Conservation (phyloP, 345 rosid species). For the Brassica rapa region DNA sequence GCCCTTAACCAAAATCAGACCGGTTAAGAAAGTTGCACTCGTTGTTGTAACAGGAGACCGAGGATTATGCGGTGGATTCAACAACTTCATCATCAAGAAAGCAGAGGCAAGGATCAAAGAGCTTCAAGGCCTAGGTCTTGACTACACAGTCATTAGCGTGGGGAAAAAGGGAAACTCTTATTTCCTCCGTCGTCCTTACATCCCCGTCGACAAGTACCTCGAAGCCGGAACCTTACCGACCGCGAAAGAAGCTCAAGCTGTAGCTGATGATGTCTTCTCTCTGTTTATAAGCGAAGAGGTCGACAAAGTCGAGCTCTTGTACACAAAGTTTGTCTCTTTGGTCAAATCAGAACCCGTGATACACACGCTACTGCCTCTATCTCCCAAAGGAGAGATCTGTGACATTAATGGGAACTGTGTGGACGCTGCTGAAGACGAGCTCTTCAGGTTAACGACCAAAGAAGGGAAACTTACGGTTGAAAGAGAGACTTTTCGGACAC, state of each 20-base stretch:
- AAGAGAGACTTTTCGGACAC: slow-evolving; percentile 66
- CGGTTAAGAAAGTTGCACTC: slow-evolving; percentile 92
- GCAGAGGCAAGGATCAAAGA: slow-evolving; percentile 78
- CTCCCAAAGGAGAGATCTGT: slow-evolving; percentile 91
- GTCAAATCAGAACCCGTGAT: slow-evolving; percentile 85
- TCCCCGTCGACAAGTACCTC: slow-evolving; percentile 70
- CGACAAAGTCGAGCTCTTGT: slow-evolving; percentile 91
- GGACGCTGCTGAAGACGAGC: slow-evolving; percentile 92
- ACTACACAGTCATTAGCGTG: slow-evolving; percentile 71
- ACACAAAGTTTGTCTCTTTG: slow-evolving; percentile 89
- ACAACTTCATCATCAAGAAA: slow-evolving; percentile 72
- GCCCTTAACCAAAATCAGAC: slow-evolving; percentile 79
- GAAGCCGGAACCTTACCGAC: slow-evolving; percentile 59
- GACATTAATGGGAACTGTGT: slow-evolving; percentile 84
- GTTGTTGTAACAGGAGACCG: slow-evolving; percentile 91
- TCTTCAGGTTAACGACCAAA: slow-evolving; percentile 87
- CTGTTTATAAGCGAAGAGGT: slow-evolving; percentile 85
- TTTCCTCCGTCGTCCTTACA: slow-evolving; percentile 72
- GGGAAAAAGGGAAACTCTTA: slow-evolving; percentile 89
- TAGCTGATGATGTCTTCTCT: slow-evolving; percentile 71
- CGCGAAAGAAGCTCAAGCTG: slow-evolving; percentile 74
- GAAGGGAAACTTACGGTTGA: slow-evolving; percentile 90
- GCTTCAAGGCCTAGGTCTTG: slow-evolving; percentile 64
- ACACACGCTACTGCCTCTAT: slow-evolving; percentile 84
- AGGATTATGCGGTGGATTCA: slow-evolving; percentile 88